These are phyloP conservation scores for Xylaria grammica DNA, from an alignment of 495 filamentous ascomycete species.

Conservation along the genomic window DNA sequence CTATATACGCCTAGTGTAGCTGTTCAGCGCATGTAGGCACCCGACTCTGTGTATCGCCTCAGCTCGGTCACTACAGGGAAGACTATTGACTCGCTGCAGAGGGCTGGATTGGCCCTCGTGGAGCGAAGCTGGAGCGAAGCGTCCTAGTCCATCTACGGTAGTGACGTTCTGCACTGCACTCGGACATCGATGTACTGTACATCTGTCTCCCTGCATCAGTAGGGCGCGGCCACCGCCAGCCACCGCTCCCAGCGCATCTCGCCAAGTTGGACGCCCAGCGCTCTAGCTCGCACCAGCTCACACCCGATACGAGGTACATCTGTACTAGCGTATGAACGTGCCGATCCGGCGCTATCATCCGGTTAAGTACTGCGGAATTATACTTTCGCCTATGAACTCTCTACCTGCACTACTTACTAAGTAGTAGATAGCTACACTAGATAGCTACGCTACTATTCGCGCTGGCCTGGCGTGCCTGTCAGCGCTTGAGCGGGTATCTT, in stretches of 20 bases:
- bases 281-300: constrained; percentile 5
- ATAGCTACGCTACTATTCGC: background rate
- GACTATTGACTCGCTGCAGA: constrained; percentile 12
- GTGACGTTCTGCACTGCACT: too few species aligned
- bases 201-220: too few species aligned
- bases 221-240: constrained; percentile 17
- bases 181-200: constrained; percentile 6
- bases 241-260: constrained; percentile 14
- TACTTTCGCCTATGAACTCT: background rate
- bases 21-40: background rate
- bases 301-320: constrained; percentile 20
- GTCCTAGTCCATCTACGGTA: too few species aligned
- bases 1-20: too few species aligned
- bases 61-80: background rate
- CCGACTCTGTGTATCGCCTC: too few species aligned
- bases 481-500: constrained; percentile 4
- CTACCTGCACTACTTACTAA: background rate
- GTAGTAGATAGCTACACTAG: background rate
- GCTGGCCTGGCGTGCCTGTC: background rate
- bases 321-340: constrained; percentile 11
- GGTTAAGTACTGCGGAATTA: background rate
- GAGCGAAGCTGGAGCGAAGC: too few species aligned
- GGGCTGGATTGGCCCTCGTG: background rate
- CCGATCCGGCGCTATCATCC: constrained; percentile 20
- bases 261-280: constrained; percentile 15